Evolutionary conservation across 2,329 filamentous ascomycete species (phyloP).

Genomic region (Penicillium sp.): DNA sequence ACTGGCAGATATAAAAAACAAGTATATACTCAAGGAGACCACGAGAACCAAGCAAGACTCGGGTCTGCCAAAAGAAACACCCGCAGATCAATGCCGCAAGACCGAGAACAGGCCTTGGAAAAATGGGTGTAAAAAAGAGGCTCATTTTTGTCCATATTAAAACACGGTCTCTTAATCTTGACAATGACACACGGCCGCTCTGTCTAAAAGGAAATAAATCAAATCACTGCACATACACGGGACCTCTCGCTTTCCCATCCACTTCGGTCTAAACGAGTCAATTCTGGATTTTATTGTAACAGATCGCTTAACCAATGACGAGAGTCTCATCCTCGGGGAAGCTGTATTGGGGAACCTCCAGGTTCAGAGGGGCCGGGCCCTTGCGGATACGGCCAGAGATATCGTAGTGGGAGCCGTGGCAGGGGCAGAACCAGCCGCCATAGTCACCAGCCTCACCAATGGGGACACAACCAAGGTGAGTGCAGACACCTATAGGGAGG

Average conservation of each 20-base stretch:
- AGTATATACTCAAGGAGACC: conserved; percentile 27
- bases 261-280: conserved; percentile 21
- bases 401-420: conserved; percentile 99
- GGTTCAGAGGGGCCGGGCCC: conserved; percentile 94
- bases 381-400: conserved; percentile 98
- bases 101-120: conserved; percentile 20
- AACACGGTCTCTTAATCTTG: conserved; percentile 40
- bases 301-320: conserved; percentile 77
- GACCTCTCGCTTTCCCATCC: conserved; percentile 19
- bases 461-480: conserved; percentile 97
- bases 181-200: conserved; percentile 34
- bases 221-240: conserved; percentile 25
- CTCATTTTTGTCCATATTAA: conserved; percentile 42
- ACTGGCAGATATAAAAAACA: conserved; percentile 26
- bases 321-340: conserved; percentile 89
- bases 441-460: conserved; percentile 98
- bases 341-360: conserved; percentile 89
- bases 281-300: conserved; percentile 1
- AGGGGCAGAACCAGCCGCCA: conserved; percentile 99
- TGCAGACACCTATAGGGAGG: conserved; percentile 77
- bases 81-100: conserved; percentile 15
- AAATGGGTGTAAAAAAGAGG: conserved; percentile 22
- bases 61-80: conserved; percentile 12
- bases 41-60: conserved; percentile 10
- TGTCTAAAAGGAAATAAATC: conserved; percentile 30